These are phyloP conservation scores for Alternaria sp. DNA, from an alignment of 2,329 filamentous ascomycete genomes.

Conservation along the genomic window DNA sequence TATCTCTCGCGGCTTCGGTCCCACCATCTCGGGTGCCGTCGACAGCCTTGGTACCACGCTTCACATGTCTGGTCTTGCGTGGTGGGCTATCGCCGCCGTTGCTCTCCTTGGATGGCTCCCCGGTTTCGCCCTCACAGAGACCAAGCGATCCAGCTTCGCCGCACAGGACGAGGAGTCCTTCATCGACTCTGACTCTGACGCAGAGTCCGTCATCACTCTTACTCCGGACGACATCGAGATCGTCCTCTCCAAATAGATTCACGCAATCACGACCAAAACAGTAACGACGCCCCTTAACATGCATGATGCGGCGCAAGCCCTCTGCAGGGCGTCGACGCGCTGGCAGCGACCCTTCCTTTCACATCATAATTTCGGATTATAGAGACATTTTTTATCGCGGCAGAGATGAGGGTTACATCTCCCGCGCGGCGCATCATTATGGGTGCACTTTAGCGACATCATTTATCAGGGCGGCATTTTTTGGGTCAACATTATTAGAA, in stretches of 20 bases:
- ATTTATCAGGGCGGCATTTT: conserved; percentile 14
- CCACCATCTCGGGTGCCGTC: conserved; percentile 83
- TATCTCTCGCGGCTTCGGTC: conserved; percentile 84
- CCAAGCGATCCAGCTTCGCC: conserved; percentile 41
- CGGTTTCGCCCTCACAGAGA: conserved; percentile 69
- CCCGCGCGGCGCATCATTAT: conserved; percentile 20
- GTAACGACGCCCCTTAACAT: conserved; percentile 19
- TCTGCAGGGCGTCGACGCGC: conserved; percentile 10
- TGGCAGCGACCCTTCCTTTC: conserved; percentile 18
- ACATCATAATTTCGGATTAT: conserved; percentile 12
- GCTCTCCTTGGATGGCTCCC: conserved; percentile 68
- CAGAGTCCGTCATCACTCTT: conserved; percentile 43
- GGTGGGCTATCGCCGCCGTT: conserved; percentile 87
- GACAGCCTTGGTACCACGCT: conserved; percentile 80
- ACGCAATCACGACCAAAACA: conserved; percentile 21
- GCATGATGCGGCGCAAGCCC: conserved; percentile 4
- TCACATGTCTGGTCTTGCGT: conserved; percentile 86
- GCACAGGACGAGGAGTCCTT: conserved; percentile 41
- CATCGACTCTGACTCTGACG: conserved; percentile 37
- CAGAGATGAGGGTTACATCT: not conserved
- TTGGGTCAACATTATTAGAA: conserved; percentile 26
- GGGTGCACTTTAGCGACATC: conserved; percentile 15
- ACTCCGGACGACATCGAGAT: conserved; percentile 39
- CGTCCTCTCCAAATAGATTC: conserved; percentile 38
- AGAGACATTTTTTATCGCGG: conserved; percentile 14